These are phyloP conservation scores for Serendipita sp. DNA, from an alignment of 768 basidiomycete genomes.

Conservation along the genomic window DNA sequence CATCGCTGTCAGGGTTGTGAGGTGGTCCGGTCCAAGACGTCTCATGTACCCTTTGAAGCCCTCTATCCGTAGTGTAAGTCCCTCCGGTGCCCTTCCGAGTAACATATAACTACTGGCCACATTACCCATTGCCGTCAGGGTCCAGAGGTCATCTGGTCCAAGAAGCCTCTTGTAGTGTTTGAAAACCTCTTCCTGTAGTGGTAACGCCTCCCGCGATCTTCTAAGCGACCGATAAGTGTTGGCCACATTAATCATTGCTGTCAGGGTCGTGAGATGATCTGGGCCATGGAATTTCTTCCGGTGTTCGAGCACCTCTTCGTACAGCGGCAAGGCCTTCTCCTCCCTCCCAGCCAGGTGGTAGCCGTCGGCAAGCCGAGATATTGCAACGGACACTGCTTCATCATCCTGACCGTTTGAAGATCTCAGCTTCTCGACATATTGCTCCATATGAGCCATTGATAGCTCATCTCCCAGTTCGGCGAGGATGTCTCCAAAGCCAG, in stretches of 20 bases:
- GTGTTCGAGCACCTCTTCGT: not conserved
- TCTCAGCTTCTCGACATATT: not conserved
- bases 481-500: not conserved
- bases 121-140: too few relatives aligned
- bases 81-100: not conserved
- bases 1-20: not conserved
- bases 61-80: not conserved
- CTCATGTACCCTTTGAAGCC: not conserved
- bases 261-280: not conserved
- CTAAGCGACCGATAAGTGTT: too few relatives aligned
- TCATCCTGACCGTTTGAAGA: not conserved
- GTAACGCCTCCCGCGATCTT: too few relatives aligned
- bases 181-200: too few relatives aligned
- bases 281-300: not conserved
- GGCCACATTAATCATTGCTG: not conserved
- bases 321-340: not conserved
- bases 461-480: not conserved
- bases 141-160: too few relatives aligned
- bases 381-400: not conserved
- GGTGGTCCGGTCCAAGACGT: not conserved
- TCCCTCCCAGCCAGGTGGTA: not conserved
- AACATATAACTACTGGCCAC: not conserved
- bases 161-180: too few relatives aligned
- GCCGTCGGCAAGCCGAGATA: not conserved
- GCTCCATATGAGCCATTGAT: not conserved